Base-by-base conservation (phyloP, 495 filamentous ascomycete species). In the Neurospora africana region DNA sequence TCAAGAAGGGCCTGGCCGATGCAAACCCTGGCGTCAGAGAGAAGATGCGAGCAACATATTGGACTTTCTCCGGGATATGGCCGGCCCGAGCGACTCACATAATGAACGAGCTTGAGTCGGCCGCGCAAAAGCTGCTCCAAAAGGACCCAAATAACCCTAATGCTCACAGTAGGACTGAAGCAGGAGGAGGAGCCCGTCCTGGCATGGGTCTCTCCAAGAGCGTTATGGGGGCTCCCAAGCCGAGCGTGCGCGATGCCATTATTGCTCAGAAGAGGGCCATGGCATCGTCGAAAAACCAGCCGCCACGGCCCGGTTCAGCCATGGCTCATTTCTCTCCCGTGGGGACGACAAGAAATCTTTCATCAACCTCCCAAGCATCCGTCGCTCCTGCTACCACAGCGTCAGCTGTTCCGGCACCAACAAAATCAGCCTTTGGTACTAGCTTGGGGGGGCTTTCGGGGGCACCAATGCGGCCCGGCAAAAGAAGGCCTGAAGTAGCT, bases 21-120 rank as follows among this genome's bases (percentile, higher is more conserved):
- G 86, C 94, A 8, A 97, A 97, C 77, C 93, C 94, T 4, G 89
- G 86, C 40, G 94, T 98, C 39, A 87, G 94, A 74, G 92, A 96
- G 79, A 88, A 87, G 36, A 93, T 92, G 87, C 88, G 95, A 75
- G 83, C 86, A 38, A 92, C 93, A 3, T 99, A 91, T 79, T 98
- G 94, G 94, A 85, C 84, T 1, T 97, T 93, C 81, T 86, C 87
- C 13, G 78, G 77, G 19, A 86, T 92, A 23, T 98, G 93, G 93
- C 90, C 92, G 0, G 87, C 89, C 6, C 88, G 84, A 75, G 92
- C 92, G n/a, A 88, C 94, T 73, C 81, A 82, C 5, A 92, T 98
- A 70, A 87, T 95, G 84, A 87, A 87, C 53, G 83, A 82, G 19
- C 86, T 98, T 7, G 94, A 97, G 73, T 72, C 87, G 11, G 91